These are phyloP conservation scores for Acanthamoeba healyi DNA, from an alignment of 208 protist species.

Conservation along the genomic window DNA sequence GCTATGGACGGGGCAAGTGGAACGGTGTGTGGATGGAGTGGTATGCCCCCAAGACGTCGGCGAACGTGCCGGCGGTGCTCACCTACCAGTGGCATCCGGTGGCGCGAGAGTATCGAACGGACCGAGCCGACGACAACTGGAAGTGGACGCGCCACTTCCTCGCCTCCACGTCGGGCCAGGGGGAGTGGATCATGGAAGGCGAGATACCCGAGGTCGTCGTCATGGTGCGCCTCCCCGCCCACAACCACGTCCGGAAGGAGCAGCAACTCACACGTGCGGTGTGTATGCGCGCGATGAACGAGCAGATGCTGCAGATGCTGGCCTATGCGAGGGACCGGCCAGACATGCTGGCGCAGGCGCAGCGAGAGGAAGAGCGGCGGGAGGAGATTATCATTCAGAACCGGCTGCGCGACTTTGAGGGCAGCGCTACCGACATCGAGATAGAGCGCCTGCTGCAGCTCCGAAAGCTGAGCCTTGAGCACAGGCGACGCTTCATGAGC, in stretches of 20 bases:
- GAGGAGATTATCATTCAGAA: not conserved
- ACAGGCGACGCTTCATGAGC: conserved; percentile 9
- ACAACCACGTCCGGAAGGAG: too few relatives aligned
- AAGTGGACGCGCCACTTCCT: conserved; percentile 84
- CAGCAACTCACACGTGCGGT: not conserved
- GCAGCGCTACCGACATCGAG: not conserved
- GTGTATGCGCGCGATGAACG: not conserved
- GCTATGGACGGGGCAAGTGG: conserved; percentile 38
- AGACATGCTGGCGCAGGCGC: not conserved
- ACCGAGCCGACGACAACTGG: conserved; percentile 29
- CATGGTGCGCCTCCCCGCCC: conserved; percentile 38
- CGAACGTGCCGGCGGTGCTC: not conserved
- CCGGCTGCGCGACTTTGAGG: not conserved
- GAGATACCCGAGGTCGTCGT: conserved; percentile 79
- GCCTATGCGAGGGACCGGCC: not conserved
- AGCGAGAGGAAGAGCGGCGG: not conserved
- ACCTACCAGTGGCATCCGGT: conserved; percentile 77
- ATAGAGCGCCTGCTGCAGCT: not conserved
- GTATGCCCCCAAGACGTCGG: not conserved
- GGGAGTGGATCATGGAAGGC: conserved; percentile 81
- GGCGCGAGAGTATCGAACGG: conserved; percentile 74
- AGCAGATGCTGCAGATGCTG: not conserved
- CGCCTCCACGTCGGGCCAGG: conserved; percentile 70
- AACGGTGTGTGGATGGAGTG: conserved; percentile 51
- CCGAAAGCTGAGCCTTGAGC: not conserved